phyloP scores from a whole-genome alignment of 805 yeast species.

The Tetrapisispora pingtungensis region DNA sequence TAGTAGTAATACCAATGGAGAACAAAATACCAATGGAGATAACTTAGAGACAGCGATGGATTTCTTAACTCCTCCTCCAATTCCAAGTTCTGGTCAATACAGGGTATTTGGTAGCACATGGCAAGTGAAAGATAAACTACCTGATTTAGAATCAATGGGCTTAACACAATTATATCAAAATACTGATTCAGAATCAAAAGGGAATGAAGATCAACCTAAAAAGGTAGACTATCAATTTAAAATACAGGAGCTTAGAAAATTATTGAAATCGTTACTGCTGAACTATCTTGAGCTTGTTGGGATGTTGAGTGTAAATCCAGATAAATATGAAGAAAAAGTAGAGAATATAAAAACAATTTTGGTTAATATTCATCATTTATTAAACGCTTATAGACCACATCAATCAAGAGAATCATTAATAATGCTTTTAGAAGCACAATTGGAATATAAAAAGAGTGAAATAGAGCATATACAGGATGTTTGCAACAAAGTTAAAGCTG shows the following conservation, averaged over 20 bases:
- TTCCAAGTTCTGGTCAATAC: constrained; percentile 56
- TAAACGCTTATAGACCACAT: constrained; percentile 90
- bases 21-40: constrained; percentile 22
- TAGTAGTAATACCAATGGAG: not conserved
- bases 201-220: constrained; percentile 8
- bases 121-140: constrained; percentile 67
- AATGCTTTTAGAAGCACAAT: constrained; percentile 58
- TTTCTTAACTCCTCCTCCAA: constrained; percentile 54
- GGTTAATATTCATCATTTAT: constrained; percentile 81
- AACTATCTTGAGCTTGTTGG: constrained; percentile 80
- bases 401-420: constrained; percentile 87
- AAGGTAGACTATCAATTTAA: constrained; percentile 36
- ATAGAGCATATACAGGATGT: constrained; percentile 35
- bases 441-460: constrained; percentile 50
- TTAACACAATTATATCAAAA: constrained; percentile 58
- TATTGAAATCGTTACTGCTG: constrained; percentile 66
- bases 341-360: constrained; percentile 72
- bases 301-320: constrained; percentile 63
- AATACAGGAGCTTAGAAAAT: constrained; percentile 65
- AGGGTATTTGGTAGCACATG: constrained; percentile 86
- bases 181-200: not conserved
- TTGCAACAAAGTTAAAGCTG: constrained; percentile 34
- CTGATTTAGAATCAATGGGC: constrained; percentile 67
- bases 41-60: constrained; percentile 33
- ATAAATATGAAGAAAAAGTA: constrained; percentile 48